phyloP scores from a whole-genome alignment of 129 eudicot genomes.

The Mikania micrantha region DNA sequence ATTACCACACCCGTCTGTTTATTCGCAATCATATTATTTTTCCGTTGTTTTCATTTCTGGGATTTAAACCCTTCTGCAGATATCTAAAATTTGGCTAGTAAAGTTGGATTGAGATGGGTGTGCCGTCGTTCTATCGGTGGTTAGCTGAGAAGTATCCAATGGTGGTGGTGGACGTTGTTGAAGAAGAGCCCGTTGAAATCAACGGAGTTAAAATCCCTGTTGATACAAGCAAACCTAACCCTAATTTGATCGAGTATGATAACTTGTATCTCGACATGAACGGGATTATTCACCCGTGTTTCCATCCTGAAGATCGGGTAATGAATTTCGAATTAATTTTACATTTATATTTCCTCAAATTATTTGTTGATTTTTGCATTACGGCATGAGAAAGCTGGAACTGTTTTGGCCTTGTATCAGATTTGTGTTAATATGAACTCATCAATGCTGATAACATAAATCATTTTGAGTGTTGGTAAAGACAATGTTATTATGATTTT shows the following conservation, averaged over 20 bases:
- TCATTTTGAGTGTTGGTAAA: background rate
- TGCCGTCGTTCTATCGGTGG: slow-evolving; percentile 97
- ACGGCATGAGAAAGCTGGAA: too few relatives aligned
- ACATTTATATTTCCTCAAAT: background rate
- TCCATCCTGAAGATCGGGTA: slow-evolving; percentile 96
- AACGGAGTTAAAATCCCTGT: slow-evolving; percentile 71
- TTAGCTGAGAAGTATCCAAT: slow-evolving; percentile 93
- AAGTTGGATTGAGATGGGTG: slow-evolving; percentile 51
- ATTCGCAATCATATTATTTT: too few relatives aligned
- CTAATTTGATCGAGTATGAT: slow-evolving; percentile 74
- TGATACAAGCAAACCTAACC: slow-evolving; percentile 82
- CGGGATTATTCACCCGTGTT: slow-evolving; percentile 96
- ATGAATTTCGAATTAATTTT: background rate
- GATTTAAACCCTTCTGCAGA: background rate
- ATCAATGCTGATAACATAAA: background rate
- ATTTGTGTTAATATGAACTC: background rate
- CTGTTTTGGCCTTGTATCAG: background rate
- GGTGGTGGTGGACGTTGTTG: slow-evolving; percentile 69
- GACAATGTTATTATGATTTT: background rate
- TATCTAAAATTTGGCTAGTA: background rate
- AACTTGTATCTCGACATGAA: slow-evolving; percentile 94
- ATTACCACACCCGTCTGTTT: too few relatives aligned
- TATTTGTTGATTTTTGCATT: background rate
- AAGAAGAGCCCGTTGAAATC: slow-evolving; percentile 67
- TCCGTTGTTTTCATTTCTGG: too few relatives aligned